Evolutionary conservation across 805 yeast species (phyloP).

Genomic region (Starmerella cellae): DNA sequence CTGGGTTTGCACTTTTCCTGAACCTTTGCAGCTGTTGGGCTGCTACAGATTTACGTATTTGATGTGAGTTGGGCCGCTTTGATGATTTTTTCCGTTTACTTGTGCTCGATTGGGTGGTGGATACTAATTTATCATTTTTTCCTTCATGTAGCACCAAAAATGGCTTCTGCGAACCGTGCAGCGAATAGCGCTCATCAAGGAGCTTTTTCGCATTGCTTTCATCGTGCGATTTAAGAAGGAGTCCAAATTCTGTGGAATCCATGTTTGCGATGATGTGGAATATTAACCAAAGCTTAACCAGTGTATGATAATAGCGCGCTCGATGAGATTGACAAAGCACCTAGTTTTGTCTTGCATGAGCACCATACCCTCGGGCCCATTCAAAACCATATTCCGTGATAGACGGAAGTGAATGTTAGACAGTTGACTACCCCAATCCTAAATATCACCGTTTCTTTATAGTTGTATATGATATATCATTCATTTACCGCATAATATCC

Average conservation of each 20-base stretch:
- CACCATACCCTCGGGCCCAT: too few relatives aligned
- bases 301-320: too few relatives aligned
- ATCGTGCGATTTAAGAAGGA: slow-evolving; percentile 25
- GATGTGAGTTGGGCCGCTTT: slow-evolving; percentile 5
- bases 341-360: too few relatives aligned
- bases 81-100: slow-evolving; percentile 12
- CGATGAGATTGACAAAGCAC: too few relatives aligned
- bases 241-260: slow-evolving; percentile 20
- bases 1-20: slow-evolving; percentile 9
- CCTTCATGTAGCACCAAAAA: slow-evolving; percentile 23
- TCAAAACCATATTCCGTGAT: too few relatives aligned
- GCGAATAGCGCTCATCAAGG: slow-evolving; percentile 29
- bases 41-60: slow-evolving; percentile 23
- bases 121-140: slow-evolving; percentile 1
- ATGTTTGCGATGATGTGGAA: too few relatives aligned
- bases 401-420: too few relatives aligned
- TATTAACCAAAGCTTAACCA: too few relatives aligned
- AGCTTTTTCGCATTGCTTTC: slow-evolving; percentile 26
- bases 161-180: slow-evolving; percentile 28
- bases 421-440: too few relatives aligned
- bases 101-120: neutral
- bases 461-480: too few relatives aligned
- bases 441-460: too few relatives aligned
- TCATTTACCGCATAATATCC: too few relatives aligned
- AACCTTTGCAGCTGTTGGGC: slow-evolving; percentile 29